Evolutionary conservation across 2,329 filamentous ascomycete species (phyloP).

Genomic region (Exophiala sideris): DNA sequence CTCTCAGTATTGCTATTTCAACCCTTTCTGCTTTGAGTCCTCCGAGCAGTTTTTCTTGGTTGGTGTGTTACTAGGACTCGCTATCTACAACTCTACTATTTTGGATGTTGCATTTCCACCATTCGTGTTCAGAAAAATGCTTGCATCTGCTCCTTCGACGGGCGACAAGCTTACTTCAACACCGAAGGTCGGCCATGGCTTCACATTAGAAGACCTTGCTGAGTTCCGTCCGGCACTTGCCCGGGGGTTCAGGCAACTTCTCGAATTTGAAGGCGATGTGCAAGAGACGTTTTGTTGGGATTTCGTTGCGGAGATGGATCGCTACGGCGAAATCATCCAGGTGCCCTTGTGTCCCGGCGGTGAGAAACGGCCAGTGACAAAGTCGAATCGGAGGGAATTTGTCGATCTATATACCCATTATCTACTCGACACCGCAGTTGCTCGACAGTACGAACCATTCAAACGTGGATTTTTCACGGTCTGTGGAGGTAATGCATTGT

Average conservation of each 20-base stretch:
- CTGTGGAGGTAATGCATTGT: conserved; percentile 81
- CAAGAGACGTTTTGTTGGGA: conserved; percentile 75
- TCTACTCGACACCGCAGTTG: conserved; percentile 72
- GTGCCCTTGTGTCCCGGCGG: conserved; percentile 73
- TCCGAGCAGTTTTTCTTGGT: conserved; percentile 90
- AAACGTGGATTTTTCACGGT: conserved; percentile 92
- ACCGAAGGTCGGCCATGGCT: conserved; percentile 60
- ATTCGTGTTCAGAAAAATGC: conserved; percentile 83
- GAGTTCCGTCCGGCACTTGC: conserved; percentile 77
- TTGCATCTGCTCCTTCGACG: conserved; percentile 69
- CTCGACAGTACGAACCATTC: conserved; percentile 86
- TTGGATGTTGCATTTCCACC: conserved; percentile 83
- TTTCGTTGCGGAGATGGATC: conserved; percentile 73
- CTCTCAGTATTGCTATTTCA: conserved; percentile 89
- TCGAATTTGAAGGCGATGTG: conserved; percentile 82
- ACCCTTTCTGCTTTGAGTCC: conserved; percentile 82
- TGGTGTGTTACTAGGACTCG: conserved; percentile 79
- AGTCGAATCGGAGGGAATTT: conserved; percentile 76
- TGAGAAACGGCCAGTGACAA: conserved; percentile 74
- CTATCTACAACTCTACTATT: conserved; percentile 94
- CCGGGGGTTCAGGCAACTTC: conserved; percentile 67
- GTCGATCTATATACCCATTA: conserved; percentile 81
- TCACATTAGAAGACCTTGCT: conserved; percentile 75
- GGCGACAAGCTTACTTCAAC: conserved; percentile 56
- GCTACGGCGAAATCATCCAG: conserved; percentile 65